phyloP scores from a whole-genome alignment of 768 basidiomycete genomes.

The Lactarius psammicola region DNA sequence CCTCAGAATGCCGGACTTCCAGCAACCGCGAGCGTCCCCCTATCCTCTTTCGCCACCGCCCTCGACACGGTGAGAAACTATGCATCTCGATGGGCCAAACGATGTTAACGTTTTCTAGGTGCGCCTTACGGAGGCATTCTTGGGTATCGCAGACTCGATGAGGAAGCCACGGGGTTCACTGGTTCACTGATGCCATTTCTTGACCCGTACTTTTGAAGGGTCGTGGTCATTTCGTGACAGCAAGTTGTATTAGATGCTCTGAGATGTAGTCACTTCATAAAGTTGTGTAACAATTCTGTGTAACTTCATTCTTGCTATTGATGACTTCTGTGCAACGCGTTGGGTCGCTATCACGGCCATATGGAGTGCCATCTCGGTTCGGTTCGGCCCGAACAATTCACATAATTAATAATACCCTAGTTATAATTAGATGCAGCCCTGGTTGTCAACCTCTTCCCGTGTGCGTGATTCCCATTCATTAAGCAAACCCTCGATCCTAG shows the following conservation, averaged over 20 bases:
- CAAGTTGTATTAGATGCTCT: not conserved
- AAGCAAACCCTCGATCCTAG: too few relatives aligned
- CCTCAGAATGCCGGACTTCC: constrained; percentile 38
- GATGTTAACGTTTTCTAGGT: constrained; percentile 37
- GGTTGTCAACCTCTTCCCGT: too few relatives aligned
- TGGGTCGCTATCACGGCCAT: not conserved
- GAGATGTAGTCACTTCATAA: not conserved
- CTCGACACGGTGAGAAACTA: constrained; percentile 18
- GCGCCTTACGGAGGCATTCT: constrained; percentile 54
- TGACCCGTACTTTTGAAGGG: not conserved
- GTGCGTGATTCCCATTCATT: too few relatives aligned
- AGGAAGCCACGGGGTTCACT: constrained; percentile 54
- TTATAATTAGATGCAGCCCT: too few relatives aligned
- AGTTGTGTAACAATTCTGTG: not conserved
- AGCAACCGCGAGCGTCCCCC: not conserved
- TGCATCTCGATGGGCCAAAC: not conserved
- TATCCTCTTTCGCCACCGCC: constrained; percentile 46
- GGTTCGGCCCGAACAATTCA: not conserved
- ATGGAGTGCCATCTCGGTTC: not conserved
- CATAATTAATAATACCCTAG: too few relatives aligned
- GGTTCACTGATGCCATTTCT: constrained; percentile 33
- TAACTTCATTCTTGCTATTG: not conserved
- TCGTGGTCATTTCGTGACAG: not conserved
- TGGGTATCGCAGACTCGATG: constrained; percentile 57
- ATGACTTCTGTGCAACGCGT: not conserved